Percentiles rank a stretch among this genome's conserved stretches.
phyloP scores from a whole-genome alignment of 2,329 filamentous ascomycete genomes.

The Colletotrichum godetiae region DNA sequence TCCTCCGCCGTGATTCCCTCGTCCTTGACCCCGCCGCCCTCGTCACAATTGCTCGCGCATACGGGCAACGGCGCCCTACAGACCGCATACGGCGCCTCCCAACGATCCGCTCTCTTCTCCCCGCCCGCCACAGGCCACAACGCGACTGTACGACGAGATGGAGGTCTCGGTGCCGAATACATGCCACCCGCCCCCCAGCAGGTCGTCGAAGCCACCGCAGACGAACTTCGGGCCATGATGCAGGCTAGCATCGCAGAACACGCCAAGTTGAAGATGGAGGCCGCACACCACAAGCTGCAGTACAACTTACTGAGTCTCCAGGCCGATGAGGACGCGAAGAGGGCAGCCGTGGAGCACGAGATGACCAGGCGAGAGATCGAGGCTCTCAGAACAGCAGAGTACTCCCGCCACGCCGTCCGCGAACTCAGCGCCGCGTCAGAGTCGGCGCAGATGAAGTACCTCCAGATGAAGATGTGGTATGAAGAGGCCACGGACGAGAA shows the following conservation, averaged over 20 bases:
- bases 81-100: conserved; percentile 51
- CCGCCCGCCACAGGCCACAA: conserved; percentile 62
- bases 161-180: conserved; percentile 50
- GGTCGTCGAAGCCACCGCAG: conserved; percentile 63
- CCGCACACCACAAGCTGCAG: conserved; percentile 91
- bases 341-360: conserved; percentile 90
- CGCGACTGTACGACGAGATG: conserved; percentile 41
- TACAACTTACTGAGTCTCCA: conserved; percentile 87
- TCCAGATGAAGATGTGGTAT: conserved; percentile 74
- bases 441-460: conserved; percentile 64
- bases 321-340: conserved; percentile 85
- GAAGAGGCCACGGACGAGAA: conserved; percentile 76
- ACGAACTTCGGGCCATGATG: conserved; percentile 69
- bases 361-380: conserved; percentile 92
- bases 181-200: conserved; percentile 59
- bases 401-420: conserved; percentile 70
- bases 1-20: conserved; percentile 64
- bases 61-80: conserved; percentile 41
- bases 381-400: conserved; percentile 80
- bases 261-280: conserved; percentile 78
- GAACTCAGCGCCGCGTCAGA: conserved; percentile 65
- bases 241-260: conserved; percentile 66
- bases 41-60: conserved; percentile 58
- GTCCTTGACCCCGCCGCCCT: conserved; percentile 68
- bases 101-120: conserved; percentile 62